Evolutionary conservation across 2,329 filamentous ascomycete species (phyloP).

Genomic region (Colletotrichum ledebouriae): DNA sequence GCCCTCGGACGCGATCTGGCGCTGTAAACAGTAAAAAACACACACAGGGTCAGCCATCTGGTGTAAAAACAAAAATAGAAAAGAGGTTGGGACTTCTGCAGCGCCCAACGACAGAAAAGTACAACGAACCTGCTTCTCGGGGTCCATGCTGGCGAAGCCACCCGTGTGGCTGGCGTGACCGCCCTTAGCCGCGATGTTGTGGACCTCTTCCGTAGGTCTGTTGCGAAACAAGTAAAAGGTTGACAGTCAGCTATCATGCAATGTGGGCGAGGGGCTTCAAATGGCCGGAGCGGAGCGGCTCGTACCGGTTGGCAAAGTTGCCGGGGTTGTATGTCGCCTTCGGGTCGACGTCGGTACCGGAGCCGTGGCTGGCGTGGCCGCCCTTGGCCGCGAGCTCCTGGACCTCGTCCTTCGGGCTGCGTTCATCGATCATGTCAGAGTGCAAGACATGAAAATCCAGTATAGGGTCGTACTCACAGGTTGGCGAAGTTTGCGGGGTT

Average conservation of each 20-base stretch:
- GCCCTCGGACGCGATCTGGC: conserved; percentile 68
- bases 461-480: background rate
- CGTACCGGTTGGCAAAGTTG: conserved; percentile 45
- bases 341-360: conserved; percentile 12
- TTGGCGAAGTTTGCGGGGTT: conserved; percentile 7
- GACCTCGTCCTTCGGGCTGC: conserved; percentile 52
- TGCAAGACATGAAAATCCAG: no score
- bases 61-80: background rate
- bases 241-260: background rate
- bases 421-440: background rate
- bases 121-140: conserved; percentile 55
- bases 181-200: conserved; percentile 57
- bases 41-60: background rate
- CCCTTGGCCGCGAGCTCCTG: conserved; percentile 57
- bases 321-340: conserved; percentile 25
- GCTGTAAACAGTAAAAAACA: conserved; percentile 49
- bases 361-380: conserved; percentile 51
- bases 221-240: background rate
- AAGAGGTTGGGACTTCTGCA: accelerated
- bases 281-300: background rate
- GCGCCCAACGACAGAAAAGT: background rate
- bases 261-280: background rate
- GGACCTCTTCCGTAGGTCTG: conserved; percentile 59
- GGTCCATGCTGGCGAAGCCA: conserved; percentile 57
- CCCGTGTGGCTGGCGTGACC: conserved; percentile 55